Evolutionary conservation across 371 early-diverging fungal genomes (phyloP), one percentile per base, ranked within the genome.

Genomic region (Zychaea mexicana): DNA sequence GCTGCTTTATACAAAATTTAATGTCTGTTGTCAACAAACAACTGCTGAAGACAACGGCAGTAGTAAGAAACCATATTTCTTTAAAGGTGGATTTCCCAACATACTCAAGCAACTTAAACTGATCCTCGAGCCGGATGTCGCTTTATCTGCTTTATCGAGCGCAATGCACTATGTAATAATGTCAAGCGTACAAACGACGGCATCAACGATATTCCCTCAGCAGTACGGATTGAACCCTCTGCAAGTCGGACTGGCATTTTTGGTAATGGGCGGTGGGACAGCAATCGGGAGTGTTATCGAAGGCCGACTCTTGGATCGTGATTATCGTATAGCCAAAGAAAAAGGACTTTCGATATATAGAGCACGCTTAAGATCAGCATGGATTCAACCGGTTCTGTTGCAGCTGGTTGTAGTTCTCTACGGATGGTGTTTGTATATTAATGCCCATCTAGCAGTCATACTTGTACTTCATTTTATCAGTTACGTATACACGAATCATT

Each of bases 391-490:
- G 2, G 56, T 53, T n/a, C 26, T 67, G 2, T 52, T 64, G 31
- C 61, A 60, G 27, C 30, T 60, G 5, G 52, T 64, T 22, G 54
- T 53, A 0, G 8, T 72, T n/a, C 49, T 64, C n/a, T 76, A 72
- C 53, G 78, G 78, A 1, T 78, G 75, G 71, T 57, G 61, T 42
- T 30, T 71, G 1, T 22, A 67, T 1, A 46, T 67, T 9, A 31
- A 61, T 15, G 69, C 61, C 3, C 73, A 31, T 52, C 52, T 78
- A 4, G 64, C 71, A 2, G 61, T 69, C 1, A 49, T 62, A n/a
- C 47, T 78, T 5, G 63, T 74, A 0, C 46, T 75, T 0, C 71
- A 74, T 30, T 66, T 70, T 24, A 30, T 75, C n/a, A 31, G 57
- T 72, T 71, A 65, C 61, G 65, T 12, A 66, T 42, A 15, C 8